Evolutionary conservation across 257 asterid genomes (phyloP).

Genomic region (Fraxinus excelsior): DNA sequence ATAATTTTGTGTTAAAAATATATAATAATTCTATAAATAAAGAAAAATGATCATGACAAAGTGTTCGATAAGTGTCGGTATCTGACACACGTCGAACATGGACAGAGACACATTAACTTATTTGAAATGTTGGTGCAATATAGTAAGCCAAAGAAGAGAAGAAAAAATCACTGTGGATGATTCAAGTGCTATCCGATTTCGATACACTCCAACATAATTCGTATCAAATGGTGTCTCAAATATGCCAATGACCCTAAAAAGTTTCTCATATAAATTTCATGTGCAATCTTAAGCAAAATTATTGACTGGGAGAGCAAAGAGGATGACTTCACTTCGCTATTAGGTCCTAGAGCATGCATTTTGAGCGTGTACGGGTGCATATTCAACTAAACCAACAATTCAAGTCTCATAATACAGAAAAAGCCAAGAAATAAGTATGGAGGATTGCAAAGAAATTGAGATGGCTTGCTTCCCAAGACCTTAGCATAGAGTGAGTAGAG

Average conservation of each 20-base stretch:
- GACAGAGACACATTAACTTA: no score
- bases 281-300: background rate
- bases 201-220: background rate
- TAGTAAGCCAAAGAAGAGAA: background rate
- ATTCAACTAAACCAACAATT: background rate
- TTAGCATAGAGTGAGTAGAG: background rate
- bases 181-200: background rate
- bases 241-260: background rate
- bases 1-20: no score
- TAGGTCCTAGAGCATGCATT: background rate
- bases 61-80: no score
- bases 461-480: background rate
- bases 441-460: background rate
- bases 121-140: no score
- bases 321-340: background rate
- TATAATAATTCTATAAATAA: no score
- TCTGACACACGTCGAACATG: no score
- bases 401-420: background rate
- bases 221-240: background rate
- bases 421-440: background rate
- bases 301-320: background rate
- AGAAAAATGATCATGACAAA: no score
- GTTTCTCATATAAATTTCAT: background rate
- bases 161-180: background rate
- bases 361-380: background rate